Conservation (phyloP, 768 basidiomycete species). For the Cantharellus anzutake region DNA sequence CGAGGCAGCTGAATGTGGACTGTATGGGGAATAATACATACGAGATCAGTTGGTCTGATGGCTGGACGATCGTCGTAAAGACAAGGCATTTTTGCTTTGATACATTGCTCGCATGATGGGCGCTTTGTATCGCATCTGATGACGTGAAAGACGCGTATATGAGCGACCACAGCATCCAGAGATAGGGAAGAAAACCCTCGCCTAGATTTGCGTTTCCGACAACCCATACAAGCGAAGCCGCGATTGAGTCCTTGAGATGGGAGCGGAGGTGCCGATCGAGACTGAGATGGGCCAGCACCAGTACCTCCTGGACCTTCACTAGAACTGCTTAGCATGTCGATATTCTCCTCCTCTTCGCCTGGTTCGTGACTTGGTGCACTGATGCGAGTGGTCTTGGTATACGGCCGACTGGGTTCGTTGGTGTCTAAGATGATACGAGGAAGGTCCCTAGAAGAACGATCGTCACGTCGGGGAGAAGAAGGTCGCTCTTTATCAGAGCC, state of each 20-base stretch:
- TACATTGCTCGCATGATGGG: slow-evolving; percentile 1
- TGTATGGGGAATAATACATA: background rate
- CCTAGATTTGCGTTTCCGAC: background rate
- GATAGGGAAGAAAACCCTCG: background rate
- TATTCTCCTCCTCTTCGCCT: no score
- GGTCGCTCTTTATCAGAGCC: no score
- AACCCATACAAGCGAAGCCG: background rate
- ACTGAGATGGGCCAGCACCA: no score
- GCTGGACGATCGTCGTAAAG: background rate
- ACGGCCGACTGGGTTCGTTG: no score
- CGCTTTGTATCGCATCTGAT: background rate
- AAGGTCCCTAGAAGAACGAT: no score
- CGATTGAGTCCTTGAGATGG: background rate
- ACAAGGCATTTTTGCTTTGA: background rate
- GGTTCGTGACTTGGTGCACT: no score
- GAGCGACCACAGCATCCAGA: background rate
- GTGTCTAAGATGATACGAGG: no score
- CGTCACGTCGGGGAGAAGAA: no score
- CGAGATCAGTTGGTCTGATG: background rate
- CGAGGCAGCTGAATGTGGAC: background rate
- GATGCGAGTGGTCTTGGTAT: no score
- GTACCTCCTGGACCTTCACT: no score
- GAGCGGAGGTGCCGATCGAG: background rate
- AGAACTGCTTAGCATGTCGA: no score
- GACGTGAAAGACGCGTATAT: background rate